Conservation (phyloP, 176 grass and related monocot species). For the Aegilops longissima region DNA sequence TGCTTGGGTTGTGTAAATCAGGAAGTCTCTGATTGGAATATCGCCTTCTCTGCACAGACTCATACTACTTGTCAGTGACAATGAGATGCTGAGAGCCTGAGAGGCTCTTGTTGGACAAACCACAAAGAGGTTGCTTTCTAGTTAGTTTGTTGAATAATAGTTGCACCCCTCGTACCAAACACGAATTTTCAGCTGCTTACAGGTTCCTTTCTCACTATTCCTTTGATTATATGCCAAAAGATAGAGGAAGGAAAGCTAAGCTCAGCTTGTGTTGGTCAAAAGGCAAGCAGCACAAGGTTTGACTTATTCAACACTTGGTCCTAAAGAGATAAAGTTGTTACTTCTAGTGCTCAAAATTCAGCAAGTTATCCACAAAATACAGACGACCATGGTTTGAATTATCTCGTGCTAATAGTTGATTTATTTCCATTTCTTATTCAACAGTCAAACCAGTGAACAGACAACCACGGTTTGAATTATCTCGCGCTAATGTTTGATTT, state of each 20-base stretch:
- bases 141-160: background rate
- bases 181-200: background rate
- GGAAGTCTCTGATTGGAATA: background rate
- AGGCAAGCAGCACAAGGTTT: background rate
- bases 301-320: background rate
- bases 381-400: background rate
- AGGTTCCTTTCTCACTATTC: background rate
- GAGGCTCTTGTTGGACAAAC: conserved; percentile 1
- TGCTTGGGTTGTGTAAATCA: background rate
- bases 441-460: background rate
- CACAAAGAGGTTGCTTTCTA: background rate
- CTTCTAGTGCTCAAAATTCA: background rate
- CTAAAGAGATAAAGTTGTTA: background rate
- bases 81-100: background rate
- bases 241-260: background rate
- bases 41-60: background rate
- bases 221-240: background rate
- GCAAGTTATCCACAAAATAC: conserved; percentile 1
- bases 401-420: background rate
- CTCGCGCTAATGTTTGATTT: background rate
- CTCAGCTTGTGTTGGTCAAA: background rate
- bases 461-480: background rate
- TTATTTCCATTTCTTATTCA: background rate
- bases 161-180: background rate
- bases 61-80: background rate